phyloP scores from a whole-genome alignment of 1,284 basidiomycete genomes.

The Rhizoctonia solani region DNA sequence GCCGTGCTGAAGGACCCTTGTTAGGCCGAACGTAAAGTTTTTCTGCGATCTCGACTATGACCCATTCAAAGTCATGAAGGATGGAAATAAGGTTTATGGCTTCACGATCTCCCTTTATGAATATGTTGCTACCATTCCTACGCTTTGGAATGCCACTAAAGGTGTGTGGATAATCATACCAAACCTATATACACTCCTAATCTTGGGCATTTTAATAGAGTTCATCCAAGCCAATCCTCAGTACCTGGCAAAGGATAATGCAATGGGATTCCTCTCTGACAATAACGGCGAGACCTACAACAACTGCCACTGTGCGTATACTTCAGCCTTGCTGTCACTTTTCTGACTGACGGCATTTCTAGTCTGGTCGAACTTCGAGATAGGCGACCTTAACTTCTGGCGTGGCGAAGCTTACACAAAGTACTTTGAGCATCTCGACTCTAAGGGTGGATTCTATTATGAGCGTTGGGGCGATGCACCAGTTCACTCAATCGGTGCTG shows the following conservation, averaged over 20 bases:
- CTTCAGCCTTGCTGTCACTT: background rate
- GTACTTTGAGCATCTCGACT: conserved; percentile 79
- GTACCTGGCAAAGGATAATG: conserved; percentile 69
- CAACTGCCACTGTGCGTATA: conserved; percentile 72
- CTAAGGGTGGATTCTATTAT: conserved; percentile 82
- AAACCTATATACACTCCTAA: background rate
- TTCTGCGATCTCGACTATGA: conserved; percentile 80
- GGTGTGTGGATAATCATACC: conserved; percentile 47
- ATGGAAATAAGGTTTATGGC: conserved; percentile 73
- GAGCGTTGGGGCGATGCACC: conserved; percentile 91
- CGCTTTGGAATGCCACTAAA: conserved; percentile 73
- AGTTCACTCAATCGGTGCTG: conserved; percentile 79
- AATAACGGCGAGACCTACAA: conserved; percentile 74
- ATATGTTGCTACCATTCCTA: conserved; percentile 76
- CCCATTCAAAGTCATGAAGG: conserved; percentile 88
- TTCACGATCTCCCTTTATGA: conserved; percentile 81
- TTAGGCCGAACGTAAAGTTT: conserved; percentile 70
- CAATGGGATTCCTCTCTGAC: conserved; percentile 75
- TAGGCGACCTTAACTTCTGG: conserved; percentile 82
- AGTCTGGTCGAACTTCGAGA: conserved; percentile 88
- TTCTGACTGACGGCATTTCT: background rate
- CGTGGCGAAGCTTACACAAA: conserved; percentile 72
- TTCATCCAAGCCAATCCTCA: conserved; percentile 71
- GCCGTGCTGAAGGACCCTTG: background rate
- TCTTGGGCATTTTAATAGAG: conserved; percentile 49